Percentiles rank a stretch among this genome's conserved stretches.
Conservation (phyloP, 2,329 filamentous ascomycete genomes). For the Clarireedia monteithiana region DNA sequence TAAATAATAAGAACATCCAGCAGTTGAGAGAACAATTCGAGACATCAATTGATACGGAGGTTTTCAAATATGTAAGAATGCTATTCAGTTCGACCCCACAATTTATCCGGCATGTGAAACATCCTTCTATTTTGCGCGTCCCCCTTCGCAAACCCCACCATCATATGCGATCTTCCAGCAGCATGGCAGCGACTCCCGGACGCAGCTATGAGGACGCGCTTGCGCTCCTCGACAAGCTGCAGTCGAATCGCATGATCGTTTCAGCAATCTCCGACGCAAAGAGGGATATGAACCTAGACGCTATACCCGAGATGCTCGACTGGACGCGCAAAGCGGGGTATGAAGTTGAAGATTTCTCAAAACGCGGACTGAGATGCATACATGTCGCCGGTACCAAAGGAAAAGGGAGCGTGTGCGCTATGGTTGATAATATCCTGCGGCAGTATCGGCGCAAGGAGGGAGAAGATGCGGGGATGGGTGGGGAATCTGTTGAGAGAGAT, state of each 20-base stretch:
- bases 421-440: conserved; percentile 54
- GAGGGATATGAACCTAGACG: conserved; percentile 18
- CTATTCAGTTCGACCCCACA: background rate
- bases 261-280: conserved; percentile 14
- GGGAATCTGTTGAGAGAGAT: conserved; percentile 4
- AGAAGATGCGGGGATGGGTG: background rate
- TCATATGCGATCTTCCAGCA: conserved; percentile 1
- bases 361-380: conserved; percentile 38
- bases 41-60: background rate
- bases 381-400: conserved; percentile 93
- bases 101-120: background rate
- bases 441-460: conserved; percentile 34
- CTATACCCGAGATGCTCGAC: conserved; percentile 29
- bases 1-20: too few species aligned
- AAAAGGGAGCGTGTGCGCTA: conserved; percentile 64
- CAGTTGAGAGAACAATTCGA: too few species aligned
- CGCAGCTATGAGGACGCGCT: conserved; percentile 20
- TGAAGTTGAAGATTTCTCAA: conserved; percentile 16
- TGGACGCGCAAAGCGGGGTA: conserved; percentile 27
- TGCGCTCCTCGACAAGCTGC: conserved; percentile 19
- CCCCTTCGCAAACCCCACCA: background rate
- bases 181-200: background rate
- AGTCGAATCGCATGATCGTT: conserved; percentile 23
- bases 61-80: too few species aligned
- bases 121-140: background rate